Percentiles rank a stretch among this genome's conserved stretches.
Conservation (phyloP, 768 basidiomycete species). For the Amanita fuliginea region DNA sequence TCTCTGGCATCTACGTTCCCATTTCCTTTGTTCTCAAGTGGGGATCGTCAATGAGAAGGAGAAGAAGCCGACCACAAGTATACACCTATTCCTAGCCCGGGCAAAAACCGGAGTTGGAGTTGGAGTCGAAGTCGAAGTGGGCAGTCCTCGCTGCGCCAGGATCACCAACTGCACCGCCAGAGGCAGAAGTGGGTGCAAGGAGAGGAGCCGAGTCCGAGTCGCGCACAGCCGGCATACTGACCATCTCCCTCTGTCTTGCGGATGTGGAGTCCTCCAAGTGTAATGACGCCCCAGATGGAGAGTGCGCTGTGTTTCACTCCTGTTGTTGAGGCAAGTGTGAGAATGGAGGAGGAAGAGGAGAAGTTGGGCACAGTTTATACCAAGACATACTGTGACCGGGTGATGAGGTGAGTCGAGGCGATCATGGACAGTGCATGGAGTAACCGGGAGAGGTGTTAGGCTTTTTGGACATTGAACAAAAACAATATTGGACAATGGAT, state of each 20-base stretch:
- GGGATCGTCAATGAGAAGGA: neutral
- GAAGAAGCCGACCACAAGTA: neutral
- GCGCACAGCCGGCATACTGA: conserved; percentile 7
- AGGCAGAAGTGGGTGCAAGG: neutral
- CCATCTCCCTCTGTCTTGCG: conserved; percentile 19
- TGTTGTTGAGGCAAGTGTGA: conserved; percentile 6
- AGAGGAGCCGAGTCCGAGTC: neutral
- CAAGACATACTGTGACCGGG: conserved; percentile 12
- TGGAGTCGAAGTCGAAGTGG: too few relatives aligned
- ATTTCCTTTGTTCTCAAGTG: conserved; percentile 1
- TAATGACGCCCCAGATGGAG: conserved; percentile 48
- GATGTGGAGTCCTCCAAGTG: conserved; percentile 43
- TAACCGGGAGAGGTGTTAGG: conserved; percentile 9
- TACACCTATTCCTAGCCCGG: conserved; percentile 1
- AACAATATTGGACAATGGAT: too few relatives aligned
- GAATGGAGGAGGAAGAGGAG: neutral
- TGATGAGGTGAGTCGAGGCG: conserved; percentile 21
- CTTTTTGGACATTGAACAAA: too few relatives aligned
- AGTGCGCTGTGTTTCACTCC: conserved; percentile 45
- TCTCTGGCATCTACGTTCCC: conserved; percentile 1
- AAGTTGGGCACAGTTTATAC: conserved; percentile 6
- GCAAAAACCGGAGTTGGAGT: neutral
- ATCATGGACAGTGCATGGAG: conserved; percentile 26
- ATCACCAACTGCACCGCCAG: neutral
- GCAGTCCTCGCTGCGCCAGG: neutral